Percentiles rank a stretch among this genome's conserved stretches.
Conservation (phyloP, 441 rosid genomes). For the Arabidopsis lyrata region DNA sequence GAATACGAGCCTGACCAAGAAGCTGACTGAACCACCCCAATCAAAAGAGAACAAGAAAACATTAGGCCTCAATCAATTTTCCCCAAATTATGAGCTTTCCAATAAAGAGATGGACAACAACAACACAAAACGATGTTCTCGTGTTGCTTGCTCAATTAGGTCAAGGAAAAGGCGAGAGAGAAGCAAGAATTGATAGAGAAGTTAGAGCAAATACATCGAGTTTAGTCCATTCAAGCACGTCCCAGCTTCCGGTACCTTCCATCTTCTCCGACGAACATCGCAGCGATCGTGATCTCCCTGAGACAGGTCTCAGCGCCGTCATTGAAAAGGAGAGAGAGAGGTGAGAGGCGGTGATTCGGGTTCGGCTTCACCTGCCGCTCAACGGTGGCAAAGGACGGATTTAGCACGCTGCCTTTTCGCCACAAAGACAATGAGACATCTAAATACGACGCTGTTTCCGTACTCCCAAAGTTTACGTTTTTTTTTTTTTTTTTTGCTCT, state of each 20-base stretch:
- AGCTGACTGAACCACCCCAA: slow-evolving; percentile 49
- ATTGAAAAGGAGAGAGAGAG: slow-evolving; percentile 29
- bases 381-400: slow-evolving; percentile 46
- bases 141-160: slow-evolving; percentile 25
- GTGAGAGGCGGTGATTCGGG: slow-evolving; percentile 19
- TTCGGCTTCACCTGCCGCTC: slow-evolving; percentile 43
- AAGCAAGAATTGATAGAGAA: slow-evolving; percentile 8
- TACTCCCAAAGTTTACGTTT: slow-evolving; percentile 36
- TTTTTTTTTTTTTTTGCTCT: slow-evolving; percentile 7
- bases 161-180: slow-evolving; percentile 32
- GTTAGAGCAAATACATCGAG: slow-evolving; percentile 57
- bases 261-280: slow-evolving; percentile 66
- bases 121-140: slow-evolving; percentile 20
- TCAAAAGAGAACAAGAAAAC: slow-evolving; percentile 9
- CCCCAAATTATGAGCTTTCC: slow-evolving; percentile 2
- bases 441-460: slow-evolving; percentile 45
- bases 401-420: slow-evolving; percentile 45
- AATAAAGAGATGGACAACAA: slow-evolving; percentile 10
- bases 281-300: slow-evolving; percentile 55
- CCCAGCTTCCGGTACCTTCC: slow-evolving; percentile 89
- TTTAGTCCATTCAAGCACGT: slow-evolving; percentile 85
- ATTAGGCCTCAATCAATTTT: slow-evolving; percentile 23
- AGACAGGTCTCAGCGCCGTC: slow-evolving; percentile 61
- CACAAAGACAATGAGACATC: slow-evolving; percentile 37
- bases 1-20: slow-evolving; percentile 60